Evolutionary conservation across 2,329 filamentous ascomycete species (phyloP), one percentile per base, ranked within the genome.

Genomic region (Anisogramma anomala): DNA sequence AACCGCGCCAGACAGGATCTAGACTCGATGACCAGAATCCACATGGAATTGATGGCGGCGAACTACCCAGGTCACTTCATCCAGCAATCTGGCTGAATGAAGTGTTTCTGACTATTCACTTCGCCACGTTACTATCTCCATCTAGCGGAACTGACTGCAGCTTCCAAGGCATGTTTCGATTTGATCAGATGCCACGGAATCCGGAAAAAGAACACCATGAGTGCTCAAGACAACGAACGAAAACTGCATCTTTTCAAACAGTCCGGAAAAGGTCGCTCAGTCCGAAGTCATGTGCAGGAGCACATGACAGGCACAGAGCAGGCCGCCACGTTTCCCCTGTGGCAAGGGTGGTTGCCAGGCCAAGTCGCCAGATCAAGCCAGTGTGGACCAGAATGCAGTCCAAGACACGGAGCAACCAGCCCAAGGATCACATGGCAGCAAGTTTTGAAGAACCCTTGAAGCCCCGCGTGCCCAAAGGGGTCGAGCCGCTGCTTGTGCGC

Each of bases 21-120:
- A 31, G 53, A 58, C 39, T 62, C 66, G 52, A 73, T 77, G 68
- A 59, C 62, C 34, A 71, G 68, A 57, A 69, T 77, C 48, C 63
- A 62, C 35, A 56, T 60, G 49, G 59, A 59, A 48, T 49, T 67
- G 28, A 49, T 55, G 19, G 48, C 52, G 19, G 47, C 54, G 46
- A 58, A 58, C 53, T 60, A 60, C 52, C 43, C 51, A 23, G 49
- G 53, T 15, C 58, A 59, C 11, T 62, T 60, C 50, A 55, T 52
- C 43, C 53, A 58, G 50, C 53, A 57, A 43, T 52, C 56, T 52
- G 55, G 59, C 53, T 65, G 56, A 59, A 56, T 55, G 52, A 60
- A 52, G 11, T 36, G 50, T 52, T 32, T 50, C 56, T 43, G 51
- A 54, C 50, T 8, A n/a, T n/a, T 34, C 18, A 23, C n/a, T 40